phyloP scores from a whole-genome alignment of 139 green algal genomes.

The Chlorokybus atmophyticus region DNA sequence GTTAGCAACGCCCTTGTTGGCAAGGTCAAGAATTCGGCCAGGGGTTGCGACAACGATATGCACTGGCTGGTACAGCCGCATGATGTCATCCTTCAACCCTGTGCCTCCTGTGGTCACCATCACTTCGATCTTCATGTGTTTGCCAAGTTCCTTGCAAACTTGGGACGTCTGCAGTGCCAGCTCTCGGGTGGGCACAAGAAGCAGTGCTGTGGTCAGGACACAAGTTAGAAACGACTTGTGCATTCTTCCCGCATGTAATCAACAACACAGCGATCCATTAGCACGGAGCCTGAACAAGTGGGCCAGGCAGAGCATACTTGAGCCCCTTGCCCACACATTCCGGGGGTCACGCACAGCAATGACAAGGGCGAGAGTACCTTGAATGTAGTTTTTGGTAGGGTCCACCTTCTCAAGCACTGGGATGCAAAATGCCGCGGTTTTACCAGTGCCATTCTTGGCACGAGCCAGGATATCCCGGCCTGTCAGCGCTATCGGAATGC shows the following conservation, averaged over 20 bases:
- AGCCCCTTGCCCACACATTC: no score
- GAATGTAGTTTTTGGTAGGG: conserved; percentile 68
- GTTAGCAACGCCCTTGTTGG: conserved; percentile 84
- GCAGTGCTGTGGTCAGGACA: conserved; percentile 70
- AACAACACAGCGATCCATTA: no score
- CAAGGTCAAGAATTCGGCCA: conserved; percentile 90
- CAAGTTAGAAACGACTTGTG: no score
- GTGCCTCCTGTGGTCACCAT: conserved; percentile 97
- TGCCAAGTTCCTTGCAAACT: conserved; percentile 92
- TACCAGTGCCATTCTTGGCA: conserved; percentile 99
- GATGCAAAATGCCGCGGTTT: conserved; percentile 98
- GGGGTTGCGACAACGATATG: conserved; percentile 92
- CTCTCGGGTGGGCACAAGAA: conserved; percentile 95
- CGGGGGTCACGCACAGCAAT: no score
- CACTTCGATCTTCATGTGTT: conserved; percentile 79
- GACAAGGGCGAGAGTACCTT: conserved; percentile 44
- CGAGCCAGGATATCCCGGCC: conserved; percentile 92
- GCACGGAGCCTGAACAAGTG: background rate
- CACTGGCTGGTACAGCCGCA: conserved; percentile 83
- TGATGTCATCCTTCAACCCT: conserved; percentile 94
- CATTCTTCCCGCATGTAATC: no score
- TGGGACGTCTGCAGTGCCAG: conserved; percentile 94
- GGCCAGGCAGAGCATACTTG: background rate
- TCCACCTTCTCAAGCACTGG: conserved; percentile 91
- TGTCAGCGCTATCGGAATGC: conserved; percentile 93